phyloP scores from a whole-genome alignment of 148 eudicot genomes.

The Chenopodium quinoa region DNA sequence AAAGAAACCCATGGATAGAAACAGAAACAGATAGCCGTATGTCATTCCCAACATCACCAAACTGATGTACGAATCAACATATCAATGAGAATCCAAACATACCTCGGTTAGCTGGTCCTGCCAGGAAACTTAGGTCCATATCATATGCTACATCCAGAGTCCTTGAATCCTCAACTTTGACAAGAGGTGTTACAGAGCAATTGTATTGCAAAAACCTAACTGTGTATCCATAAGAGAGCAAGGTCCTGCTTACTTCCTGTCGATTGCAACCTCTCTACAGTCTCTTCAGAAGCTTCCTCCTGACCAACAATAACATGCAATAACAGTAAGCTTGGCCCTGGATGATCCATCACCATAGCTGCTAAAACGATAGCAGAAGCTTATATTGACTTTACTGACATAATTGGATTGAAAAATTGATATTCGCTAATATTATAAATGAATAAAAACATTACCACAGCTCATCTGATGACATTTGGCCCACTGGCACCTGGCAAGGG shows the following conservation, averaged over 20 bases:
- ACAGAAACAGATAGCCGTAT: background rate
- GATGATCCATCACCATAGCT: too few relatives aligned
- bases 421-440: too few relatives aligned
- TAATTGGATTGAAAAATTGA: too few relatives aligned
- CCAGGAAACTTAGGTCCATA: constrained; percentile 41
- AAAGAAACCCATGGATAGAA: too few relatives aligned
- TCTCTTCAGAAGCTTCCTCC: constrained; percentile 34
- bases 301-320: constrained; percentile 22
- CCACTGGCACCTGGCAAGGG: too few relatives aligned
- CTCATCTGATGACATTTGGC: too few relatives aligned
- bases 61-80: constrained; percentile 4
- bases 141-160: constrained; percentile 45
- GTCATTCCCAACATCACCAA: constrained; percentile 14
- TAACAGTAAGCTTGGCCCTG: background rate
- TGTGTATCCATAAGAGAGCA: constrained; percentile 61
- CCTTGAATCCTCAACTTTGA: constrained; percentile 43
- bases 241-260: constrained; percentile 26
- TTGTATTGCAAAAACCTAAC: constrained; percentile 63
- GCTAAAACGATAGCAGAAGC: too few relatives aligned
- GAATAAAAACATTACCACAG: too few relatives aligned
- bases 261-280: constrained; percentile 38
- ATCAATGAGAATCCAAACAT: constrained; percentile 31
- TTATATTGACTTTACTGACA: too few relatives aligned
- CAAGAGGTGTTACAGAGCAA: constrained; percentile 23
- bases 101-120: constrained; percentile 66